These are phyloP conservation scores for Crithidia sp. DNA, from an alignment of 208 protist species.

Conservation along the genomic window DNA sequence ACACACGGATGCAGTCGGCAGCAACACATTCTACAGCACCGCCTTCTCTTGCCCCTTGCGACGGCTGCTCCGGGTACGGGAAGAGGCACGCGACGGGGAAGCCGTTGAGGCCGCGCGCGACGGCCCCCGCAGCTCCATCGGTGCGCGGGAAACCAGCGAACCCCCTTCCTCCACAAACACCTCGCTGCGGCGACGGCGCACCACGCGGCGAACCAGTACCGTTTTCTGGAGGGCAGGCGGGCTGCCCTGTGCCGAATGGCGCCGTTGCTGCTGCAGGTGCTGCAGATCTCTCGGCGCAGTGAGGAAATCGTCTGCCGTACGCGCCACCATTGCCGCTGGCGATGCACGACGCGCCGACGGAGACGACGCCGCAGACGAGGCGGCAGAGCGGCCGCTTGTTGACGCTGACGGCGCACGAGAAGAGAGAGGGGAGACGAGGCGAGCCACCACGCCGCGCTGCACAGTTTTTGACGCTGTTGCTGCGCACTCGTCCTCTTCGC, in stretches of 20 bases:
- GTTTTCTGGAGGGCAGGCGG: constrained; percentile 1
- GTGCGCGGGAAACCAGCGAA: constrained; percentile 16
- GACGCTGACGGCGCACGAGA: not conserved
- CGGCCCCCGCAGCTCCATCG: constrained; percentile 9
- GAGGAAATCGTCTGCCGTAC: not conserved
- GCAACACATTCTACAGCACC: not conserved
- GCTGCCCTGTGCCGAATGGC: not conserved
- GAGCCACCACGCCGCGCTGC: not conserved
- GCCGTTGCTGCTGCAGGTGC: not conserved
- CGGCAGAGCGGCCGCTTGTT: too few relatives aligned
- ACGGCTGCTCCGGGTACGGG: not conserved
- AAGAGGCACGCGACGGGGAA: not conserved
- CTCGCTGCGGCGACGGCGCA: constrained; percentile 34
- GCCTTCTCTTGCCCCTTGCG: not conserved
- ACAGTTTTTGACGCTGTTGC: not conserved
- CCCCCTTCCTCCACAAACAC: constrained; percentile 35
- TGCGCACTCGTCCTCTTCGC: too few relatives aligned
- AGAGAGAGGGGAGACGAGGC: not conserved
- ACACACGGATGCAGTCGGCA: too few relatives aligned
- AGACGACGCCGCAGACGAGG: not conserved
- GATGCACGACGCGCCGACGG: not conserved
- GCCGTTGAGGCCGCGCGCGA: constrained; percentile 1
- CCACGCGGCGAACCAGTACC: constrained; percentile 34
- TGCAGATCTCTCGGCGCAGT: not conserved
- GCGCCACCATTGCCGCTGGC: not conserved